phyloP scores from a whole-genome alignment of 371 early-diverging fungal genomes.

The Saksenaea oblongispora region DNA sequence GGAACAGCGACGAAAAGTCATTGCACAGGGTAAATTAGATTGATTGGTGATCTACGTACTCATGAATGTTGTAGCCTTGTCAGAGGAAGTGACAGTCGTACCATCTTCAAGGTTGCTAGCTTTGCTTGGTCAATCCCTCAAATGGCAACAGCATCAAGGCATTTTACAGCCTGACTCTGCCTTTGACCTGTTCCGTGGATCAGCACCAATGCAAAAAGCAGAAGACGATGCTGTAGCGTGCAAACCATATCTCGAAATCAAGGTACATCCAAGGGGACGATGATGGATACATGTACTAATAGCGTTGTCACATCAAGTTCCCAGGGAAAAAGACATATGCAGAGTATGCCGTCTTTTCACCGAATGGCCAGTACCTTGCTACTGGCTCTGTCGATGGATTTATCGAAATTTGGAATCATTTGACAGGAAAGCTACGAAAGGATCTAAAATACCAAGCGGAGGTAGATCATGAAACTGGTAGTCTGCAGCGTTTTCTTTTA shows the following conservation, averaged over 20 bases:
- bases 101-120: slow-evolving; percentile 81
- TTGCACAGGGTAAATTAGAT: slow-evolving; percentile 58
- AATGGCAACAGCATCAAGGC: slow-evolving; percentile 88
- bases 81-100: slow-evolving; percentile 74
- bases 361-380: slow-evolving; percentile 82
- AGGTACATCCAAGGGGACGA: slow-evolving; percentile 48
- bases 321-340: slow-evolving; percentile 86
- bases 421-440: slow-evolving; percentile 86
- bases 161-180: slow-evolving; percentile 65
- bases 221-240: slow-evolving; percentile 76
- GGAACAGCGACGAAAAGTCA: slow-evolving; percentile 66
- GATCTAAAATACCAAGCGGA: slow-evolving; percentile 92
- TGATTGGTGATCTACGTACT: not conserved
- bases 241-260: slow-evolving; percentile 69
- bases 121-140: slow-evolving; percentile 80
- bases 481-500: not conserved
- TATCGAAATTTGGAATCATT: slow-evolving; percentile 92
- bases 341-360: slow-evolving; percentile 80
- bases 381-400: slow-evolving; percentile 94
- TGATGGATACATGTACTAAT: not conserved
- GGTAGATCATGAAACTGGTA: slow-evolving; percentile 31
- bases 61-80: slow-evolving; percentile 37
- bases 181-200: slow-evolving; percentile 80
- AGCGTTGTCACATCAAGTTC: slow-evolving; percentile 53
- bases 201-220: slow-evolving; percentile 55